Evolutionary conservation across 805 yeast genomes (phyloP).

Genomic region (Candida chilensis): DNA sequence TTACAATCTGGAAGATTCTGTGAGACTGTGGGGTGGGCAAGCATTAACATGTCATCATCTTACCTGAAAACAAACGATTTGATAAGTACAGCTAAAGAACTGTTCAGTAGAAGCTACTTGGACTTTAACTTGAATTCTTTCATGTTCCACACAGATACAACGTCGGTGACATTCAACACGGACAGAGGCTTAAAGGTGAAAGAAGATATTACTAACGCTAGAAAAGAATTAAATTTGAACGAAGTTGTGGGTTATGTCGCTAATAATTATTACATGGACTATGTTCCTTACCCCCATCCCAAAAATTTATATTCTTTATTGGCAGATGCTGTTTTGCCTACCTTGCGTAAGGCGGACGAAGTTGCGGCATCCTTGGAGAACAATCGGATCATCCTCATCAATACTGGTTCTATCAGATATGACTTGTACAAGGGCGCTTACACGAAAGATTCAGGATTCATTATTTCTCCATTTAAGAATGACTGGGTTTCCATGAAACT

Average conservation of each 20-base stretch:
- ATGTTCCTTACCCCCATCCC: conserved; percentile 45
- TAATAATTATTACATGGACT: conserved; percentile 52
- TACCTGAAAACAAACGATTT: conserved; percentile 3
- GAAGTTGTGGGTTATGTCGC: conserved; percentile 59
- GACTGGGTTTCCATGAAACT: conserved; percentile 64
- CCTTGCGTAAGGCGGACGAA: conserved; percentile 19
- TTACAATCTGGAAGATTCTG: conserved; percentile 91
- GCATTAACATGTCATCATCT: conserved; percentile 31
- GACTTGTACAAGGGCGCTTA: conserved; percentile 81
- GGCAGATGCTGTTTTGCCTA: conserved; percentile 45
- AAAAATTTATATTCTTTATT: conserved; percentile 53
- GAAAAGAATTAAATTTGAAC: conserved; percentile 44
- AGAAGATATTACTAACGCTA: conserved; percentile 26
- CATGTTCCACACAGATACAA: conserved; percentile 42
- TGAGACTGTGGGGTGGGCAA: conserved; percentile 87
- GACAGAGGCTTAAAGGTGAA: conserved; percentile 42
- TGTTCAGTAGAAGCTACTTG: conserved; percentile 56
- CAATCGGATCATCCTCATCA: conserved; percentile 46
- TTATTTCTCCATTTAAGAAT: conserved; percentile 79
- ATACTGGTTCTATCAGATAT: conserved; percentile 84
- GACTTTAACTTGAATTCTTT: conserved; percentile 77
- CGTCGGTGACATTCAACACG: conserved; percentile 37
- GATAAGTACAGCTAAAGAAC: conserved; percentile 5
- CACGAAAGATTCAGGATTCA: conserved; percentile 70
- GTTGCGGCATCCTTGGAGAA: conserved; percentile 12